These are phyloP conservation scores for Myrica gale DNA, from an alignment of 306 rosid species.

Conservation along the genomic window DNA sequence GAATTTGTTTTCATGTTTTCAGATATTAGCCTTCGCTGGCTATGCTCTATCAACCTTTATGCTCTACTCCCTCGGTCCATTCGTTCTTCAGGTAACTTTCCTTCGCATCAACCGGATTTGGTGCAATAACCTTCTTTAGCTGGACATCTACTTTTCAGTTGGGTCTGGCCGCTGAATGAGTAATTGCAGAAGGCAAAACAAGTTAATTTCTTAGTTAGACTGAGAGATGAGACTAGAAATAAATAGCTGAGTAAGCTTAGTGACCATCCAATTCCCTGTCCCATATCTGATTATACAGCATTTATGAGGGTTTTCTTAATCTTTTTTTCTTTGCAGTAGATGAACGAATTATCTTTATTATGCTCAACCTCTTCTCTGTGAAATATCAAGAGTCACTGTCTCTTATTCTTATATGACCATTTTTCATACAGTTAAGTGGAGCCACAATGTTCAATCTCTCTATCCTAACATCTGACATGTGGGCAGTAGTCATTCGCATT, in stretches of 20 bases:
- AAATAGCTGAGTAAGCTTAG: neutral
- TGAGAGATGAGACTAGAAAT: neutral
- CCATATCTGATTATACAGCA: neutral
- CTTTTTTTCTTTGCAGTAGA: neutral
- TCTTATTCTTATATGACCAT: slow-evolving; percentile 11
- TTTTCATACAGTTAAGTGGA: slow-evolving; percentile 34
- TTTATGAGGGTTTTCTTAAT: neutral
- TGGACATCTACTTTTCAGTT: neutral
- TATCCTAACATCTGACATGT: slow-evolving; percentile 41
- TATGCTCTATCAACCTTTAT: slow-evolving; percentile 34
- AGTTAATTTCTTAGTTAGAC: neutral
- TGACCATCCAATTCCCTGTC: neutral
- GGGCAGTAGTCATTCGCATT: slow-evolving; percentile 38
- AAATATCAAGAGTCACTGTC: neutral
- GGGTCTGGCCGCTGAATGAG: neutral
- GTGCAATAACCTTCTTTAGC: neutral
- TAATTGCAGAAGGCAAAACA: neutral
- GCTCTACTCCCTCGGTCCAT: slow-evolving; percentile 40
- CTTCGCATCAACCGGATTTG: neutral
- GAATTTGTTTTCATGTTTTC: neutral
- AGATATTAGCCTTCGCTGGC: slow-evolving; percentile 36
- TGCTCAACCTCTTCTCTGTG: slow-evolving; percentile 6
- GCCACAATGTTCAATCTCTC: slow-evolving; percentile 44
- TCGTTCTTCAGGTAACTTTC: slow-evolving; percentile 37
- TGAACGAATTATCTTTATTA: neutral